Percentiles rank a stretch among this genome's conserved stretches.
phyloP scores from a whole-genome alignment of 805 yeast species.

The Tetrapisispora fleetii region DNA sequence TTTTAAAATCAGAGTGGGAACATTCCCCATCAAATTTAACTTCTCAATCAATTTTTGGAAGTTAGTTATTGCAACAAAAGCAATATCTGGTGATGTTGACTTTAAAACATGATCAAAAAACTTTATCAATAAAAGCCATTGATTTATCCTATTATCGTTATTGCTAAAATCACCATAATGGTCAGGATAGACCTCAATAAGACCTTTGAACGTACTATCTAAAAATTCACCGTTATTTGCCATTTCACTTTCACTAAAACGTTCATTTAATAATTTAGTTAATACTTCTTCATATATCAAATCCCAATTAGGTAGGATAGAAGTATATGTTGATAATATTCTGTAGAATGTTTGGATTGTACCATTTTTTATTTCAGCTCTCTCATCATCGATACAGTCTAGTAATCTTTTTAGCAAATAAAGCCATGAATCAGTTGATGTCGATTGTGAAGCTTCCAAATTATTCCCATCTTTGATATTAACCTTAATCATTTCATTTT shows the following conservation, averaged over 20 bases:
- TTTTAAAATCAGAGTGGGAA: slow-evolving; percentile 26
- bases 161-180: slow-evolving; percentile 34
- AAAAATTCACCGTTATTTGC: slow-evolving; percentile 54
- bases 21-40: slow-evolving; percentile 28
- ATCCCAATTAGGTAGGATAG: slow-evolving; percentile 52
- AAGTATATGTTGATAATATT: slow-evolving; percentile 64
- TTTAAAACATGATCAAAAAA: slow-evolving; percentile 38
- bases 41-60: slow-evolving; percentile 46
- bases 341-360: slow-evolving; percentile 82
- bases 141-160: slow-evolving; percentile 11
- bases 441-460: slow-evolving; percentile 12
- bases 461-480: slow-evolving; percentile 18
- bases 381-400: slow-evolving; percentile 48
- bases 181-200: slow-evolving; percentile 50
- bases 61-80: slow-evolving; percentile 43
- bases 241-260: slow-evolving; percentile 19
- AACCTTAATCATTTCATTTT: slow-evolving; percentile 2
- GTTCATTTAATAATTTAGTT: slow-evolving; percentile 35
- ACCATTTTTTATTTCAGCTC: slow-evolving; percentile 82
- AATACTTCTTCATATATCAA: slow-evolving; percentile 57
- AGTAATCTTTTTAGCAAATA: slow-evolving; percentile 55
- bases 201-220: slow-evolving; percentile 51
- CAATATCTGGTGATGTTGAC: slow-evolving; percentile 33
- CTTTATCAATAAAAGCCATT: slow-evolving; percentile 50
- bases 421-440: slow-evolving; percentile 45